These are phyloP conservation scores for Herpotrichia juniperi DNA, from an alignment of 2,329 filamentous ascomycete genomes.

Conservation along the genomic window DNA sequence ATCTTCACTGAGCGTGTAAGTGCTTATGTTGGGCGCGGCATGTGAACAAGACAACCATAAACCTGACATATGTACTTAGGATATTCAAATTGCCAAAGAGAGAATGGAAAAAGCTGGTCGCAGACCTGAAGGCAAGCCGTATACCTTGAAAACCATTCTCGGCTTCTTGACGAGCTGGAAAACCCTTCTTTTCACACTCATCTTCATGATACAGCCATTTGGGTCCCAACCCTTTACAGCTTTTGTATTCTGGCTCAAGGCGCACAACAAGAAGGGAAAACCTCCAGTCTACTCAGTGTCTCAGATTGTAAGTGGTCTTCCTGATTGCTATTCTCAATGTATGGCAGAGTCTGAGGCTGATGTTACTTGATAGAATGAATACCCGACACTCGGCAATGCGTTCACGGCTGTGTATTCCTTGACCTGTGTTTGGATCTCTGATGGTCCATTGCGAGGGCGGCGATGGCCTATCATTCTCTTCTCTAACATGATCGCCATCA, in stretches of 20 bases:
- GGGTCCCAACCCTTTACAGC: conserved; percentile 21
- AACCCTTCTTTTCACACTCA: conserved; percentile 18
- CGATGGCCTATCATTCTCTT: conserved; percentile 27
- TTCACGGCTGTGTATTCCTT: conserved; percentile 28
- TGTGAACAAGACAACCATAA: not conserved
- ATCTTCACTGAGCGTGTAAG: conserved; percentile 20
- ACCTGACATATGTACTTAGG: conserved; percentile 10
- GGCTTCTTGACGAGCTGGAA: conserved; percentile 20
- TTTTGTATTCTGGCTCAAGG: conserved; percentile 23
- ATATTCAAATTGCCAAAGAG: conserved; percentile 14
- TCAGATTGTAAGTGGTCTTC: conserved; percentile 18
- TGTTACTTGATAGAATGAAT: conserved; percentile 14
- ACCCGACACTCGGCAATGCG: conserved; percentile 24
- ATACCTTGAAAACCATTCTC: conserved; percentile 12
- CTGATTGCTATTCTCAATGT: not conserved
- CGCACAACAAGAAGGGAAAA: conserved; percentile 25
- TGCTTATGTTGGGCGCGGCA: not conserved
- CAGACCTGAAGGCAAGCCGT: conserved; percentile 17
- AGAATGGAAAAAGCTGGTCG: conserved; percentile 16
- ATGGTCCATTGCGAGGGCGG: conserved; percentile 22
- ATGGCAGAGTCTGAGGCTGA: not conserved
- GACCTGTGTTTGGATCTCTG: conserved; percentile 24
- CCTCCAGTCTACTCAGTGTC: conserved; percentile 18
- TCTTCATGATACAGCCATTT: conserved; percentile 23
- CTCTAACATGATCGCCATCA: conserved; percentile 22